phyloP scores from a whole-genome alignment of 768 basidiomycete genomes.

The Russula dissimulans region DNA sequence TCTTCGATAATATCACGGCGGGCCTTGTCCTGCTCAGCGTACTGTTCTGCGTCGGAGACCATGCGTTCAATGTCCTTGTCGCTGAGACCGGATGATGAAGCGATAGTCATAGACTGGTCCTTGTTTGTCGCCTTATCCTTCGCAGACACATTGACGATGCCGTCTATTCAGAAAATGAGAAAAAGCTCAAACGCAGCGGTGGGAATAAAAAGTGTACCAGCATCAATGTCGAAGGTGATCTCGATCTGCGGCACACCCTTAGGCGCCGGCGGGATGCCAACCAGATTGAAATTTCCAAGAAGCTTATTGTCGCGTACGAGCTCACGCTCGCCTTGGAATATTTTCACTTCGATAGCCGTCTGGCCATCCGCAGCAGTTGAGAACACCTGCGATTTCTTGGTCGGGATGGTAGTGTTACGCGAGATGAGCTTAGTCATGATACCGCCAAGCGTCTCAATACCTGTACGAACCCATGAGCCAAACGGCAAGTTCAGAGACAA shows the following conservation, averaged over 20 bases:
- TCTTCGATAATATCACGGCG: slow-evolving; percentile 88
- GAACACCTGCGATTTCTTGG: slow-evolving; percentile 99
- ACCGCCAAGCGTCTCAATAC: slow-evolving; percentile 95
- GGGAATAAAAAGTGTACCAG: slow-evolving; percentile 41
- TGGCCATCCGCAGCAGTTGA: slow-evolving; percentile 99
- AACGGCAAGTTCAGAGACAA: background rate
- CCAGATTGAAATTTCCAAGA: slow-evolving; percentile 98
- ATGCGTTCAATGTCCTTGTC: slow-evolving; percentile 97
- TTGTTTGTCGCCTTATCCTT: slow-evolving; percentile 89
- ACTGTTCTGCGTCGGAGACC: slow-evolving; percentile 91
- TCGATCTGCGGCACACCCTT: slow-evolving; percentile 73
- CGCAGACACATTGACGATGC: slow-evolving; percentile 95
- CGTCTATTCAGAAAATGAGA: slow-evolving; percentile 39
- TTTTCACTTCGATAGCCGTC: slow-evolving; percentile 99
- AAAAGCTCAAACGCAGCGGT: background rate
- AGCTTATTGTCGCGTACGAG: slow-evolving; percentile 97
- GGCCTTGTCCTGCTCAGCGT: slow-evolving; percentile 86
- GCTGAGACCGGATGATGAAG: slow-evolving; percentile 91
- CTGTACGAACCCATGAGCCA: slow-evolving; percentile 23
- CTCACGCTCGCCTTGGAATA: slow-evolving; percentile 99
- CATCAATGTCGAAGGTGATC: slow-evolving; percentile 95
- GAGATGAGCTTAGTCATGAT: slow-evolving; percentile 99
- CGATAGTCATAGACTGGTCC: slow-evolving; percentile 95
- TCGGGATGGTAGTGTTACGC: slow-evolving; percentile 98
- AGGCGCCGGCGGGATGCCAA: slow-evolving; percentile 83